phyloP scores from a whole-genome alignment of 1,284 basidiomycete genomes.

The Taiwanofungus camphoratus region DNA sequence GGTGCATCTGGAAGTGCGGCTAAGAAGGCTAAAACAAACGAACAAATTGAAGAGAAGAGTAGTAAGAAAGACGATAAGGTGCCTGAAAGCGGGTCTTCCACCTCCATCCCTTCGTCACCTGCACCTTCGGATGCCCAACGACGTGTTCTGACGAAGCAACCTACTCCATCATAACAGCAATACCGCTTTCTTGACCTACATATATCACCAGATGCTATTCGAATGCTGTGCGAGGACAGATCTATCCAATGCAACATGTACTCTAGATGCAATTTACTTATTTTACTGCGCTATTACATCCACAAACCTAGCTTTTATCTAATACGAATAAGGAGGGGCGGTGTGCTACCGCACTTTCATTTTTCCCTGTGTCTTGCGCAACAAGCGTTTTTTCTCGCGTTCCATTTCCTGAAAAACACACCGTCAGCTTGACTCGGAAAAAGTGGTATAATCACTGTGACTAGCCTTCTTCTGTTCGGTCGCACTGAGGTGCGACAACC shows the following conservation, averaged over 20 bases:
- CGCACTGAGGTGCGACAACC: constrained; percentile 54
- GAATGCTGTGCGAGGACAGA: constrained; percentile 13
- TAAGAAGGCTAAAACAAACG: constrained; percentile 10
- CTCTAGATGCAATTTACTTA: constrained; percentile 22
- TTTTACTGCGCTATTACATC: constrained; percentile 3
- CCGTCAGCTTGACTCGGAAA: background rate
- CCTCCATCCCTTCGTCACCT: constrained; percentile 12
- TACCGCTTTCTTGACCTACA: too few relatives aligned
- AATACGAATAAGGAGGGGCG: background rate
- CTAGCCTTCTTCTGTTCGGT: constrained; percentile 85
- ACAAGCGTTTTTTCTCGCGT: constrained; percentile 64
- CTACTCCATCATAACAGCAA: too few relatives aligned
- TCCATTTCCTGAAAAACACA: constrained; percentile 49
- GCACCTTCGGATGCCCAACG: too few relatives aligned
- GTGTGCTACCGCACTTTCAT: constrained; percentile 36
- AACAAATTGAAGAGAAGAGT: background rate
- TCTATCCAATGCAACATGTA: constrained; percentile 22
- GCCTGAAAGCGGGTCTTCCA: background rate
- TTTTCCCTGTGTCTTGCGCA: constrained; percentile 69
- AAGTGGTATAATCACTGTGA: too few relatives aligned
- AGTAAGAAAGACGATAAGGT: constrained; percentile 2
- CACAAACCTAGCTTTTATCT: constrained; percentile 1
- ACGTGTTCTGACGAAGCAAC: too few relatives aligned
- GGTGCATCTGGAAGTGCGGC: constrained; percentile 23
- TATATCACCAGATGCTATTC: too few relatives aligned